Base-by-base conservation (phyloP, 208 protist species). In the Trypanosomatidae sp. region DNA sequence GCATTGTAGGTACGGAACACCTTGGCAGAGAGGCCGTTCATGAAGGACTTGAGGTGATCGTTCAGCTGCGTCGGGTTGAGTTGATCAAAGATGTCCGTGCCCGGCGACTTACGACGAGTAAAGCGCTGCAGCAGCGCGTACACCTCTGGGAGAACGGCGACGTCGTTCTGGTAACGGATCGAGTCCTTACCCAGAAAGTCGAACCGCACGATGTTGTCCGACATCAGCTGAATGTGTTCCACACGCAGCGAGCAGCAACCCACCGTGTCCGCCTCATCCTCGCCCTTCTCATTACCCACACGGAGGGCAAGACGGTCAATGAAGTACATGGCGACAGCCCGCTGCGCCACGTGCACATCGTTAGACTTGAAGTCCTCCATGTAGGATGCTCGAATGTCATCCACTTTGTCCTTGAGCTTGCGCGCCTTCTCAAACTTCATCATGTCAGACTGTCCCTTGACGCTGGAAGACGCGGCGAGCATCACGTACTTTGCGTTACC, bases 1-100 rank as follows among this genome's bases (percentile, higher is more conserved):
- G 99, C 99, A 86, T 99, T 99, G 89, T 99, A 99, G 30, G 99
- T 99, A 98, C 99, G 98, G 85, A 99, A 99, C 43, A 99, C 99
- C 89, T 99, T 99, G 10, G 98, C 98, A 9, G 92, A 94, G 59
- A 99, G 88, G 44, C 96, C 98, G 19, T 86, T 81, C 98, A 99
- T 99, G 76, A 99, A 95, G 4, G 73, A 89, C 82, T 99, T 99
- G 62, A 99, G 88, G 80, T 99, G 89, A 30, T 98, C 90, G 82
- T 99, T 99, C 25, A 99, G 87, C 70, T 85, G 74, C 33, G 86
- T 83, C 65, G 96, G 80, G 47, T 86, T 96, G 64, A 99, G 80
- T 33, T 88, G 73, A 73, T 99, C 93, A 80, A 99, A 99, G 52
- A 99, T 89, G 64, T 98, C 89, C 15, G 91, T 80, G 2, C 41